Evolutionary conservation across 106 monocot genomes (phyloP).

Genomic region (Dendrobium officinale): DNA sequence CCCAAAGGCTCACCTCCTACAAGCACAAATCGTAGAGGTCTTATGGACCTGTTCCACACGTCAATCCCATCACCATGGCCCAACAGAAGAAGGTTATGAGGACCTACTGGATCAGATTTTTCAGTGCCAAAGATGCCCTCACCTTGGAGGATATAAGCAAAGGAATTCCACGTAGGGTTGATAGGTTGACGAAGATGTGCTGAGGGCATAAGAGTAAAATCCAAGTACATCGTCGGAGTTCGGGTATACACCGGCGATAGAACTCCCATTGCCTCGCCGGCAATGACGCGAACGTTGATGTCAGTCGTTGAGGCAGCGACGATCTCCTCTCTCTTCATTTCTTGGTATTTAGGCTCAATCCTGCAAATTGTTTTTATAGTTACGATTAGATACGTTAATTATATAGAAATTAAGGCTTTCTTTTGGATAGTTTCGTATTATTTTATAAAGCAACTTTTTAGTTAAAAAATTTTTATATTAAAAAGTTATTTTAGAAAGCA

Average conservation of each 20-base stretch:
- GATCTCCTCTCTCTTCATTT: conserved; percentile 58
- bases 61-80: conserved; percentile 61
- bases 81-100: conserved; percentile 51
- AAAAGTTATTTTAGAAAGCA: no score
- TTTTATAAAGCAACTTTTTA: no score
- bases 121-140: conserved; percentile 50
- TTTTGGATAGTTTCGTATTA: no score
- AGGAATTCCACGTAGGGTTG: conserved; percentile 50
- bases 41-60: conserved; percentile 49
- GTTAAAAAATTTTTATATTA: no score
- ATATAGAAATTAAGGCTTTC: no score
- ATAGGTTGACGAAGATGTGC: conserved; percentile 41
- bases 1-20: conserved; percentile 64
- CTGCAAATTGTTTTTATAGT: conserved; percentile 14
- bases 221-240: conserved; percentile 77
- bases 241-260: conserved; percentile 56
- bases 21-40: conserved; percentile 54
- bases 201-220: conserved; percentile 50
- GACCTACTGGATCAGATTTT: conserved; percentile 12
- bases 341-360: conserved; percentile 78
- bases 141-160: conserved; percentile 65
- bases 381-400: background rate
- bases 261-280: conserved; percentile 56
- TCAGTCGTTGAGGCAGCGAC: conserved; percentile 21
- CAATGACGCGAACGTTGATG: conserved; percentile 68